A percentile compares a stretch with the other conserved stretches of the same genome.
phyloP scores from a whole-genome alignment of 2,329 filamentous ascomycete genomes.

The Fusarium nisikadoi region DNA sequence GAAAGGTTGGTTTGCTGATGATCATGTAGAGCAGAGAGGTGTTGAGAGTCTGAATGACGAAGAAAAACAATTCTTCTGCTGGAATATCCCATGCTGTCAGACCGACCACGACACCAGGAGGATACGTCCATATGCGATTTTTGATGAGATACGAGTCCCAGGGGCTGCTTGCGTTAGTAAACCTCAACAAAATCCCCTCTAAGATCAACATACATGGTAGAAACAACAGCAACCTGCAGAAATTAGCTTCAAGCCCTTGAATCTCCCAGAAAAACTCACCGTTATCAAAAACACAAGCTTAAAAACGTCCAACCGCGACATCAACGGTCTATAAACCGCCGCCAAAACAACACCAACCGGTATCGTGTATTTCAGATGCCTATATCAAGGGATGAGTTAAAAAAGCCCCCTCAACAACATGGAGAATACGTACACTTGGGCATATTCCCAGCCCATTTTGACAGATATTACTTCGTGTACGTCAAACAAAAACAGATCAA shows the following conservation, averaged over 20 bases:
- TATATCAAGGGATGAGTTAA: constrained; percentile 4
- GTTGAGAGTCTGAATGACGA: constrained; percentile 80
- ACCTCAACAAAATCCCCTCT: not conserved
- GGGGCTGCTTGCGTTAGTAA: constrained; percentile 52
- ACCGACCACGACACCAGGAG: constrained; percentile 71
- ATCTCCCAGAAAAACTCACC: not conserved
- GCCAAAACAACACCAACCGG: constrained; percentile 25
- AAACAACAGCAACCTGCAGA: constrained; percentile 61
- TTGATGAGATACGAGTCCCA: constrained; percentile 82
- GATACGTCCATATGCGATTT: constrained; percentile 76
- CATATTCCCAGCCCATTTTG: constrained; percentile 44
- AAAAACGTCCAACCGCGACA: constrained; percentile 30
- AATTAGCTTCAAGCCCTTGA: not conserved
- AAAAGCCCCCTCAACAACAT: not conserved
- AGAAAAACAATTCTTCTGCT: constrained; percentile 80
- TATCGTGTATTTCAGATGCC: constrained; percentile 41
- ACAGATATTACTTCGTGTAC: not conserved
- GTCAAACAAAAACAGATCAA: not conserved
- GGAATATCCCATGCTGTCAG: constrained; percentile 72
- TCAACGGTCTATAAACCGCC: constrained; percentile 26
- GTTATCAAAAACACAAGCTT: constrained; percentile 35
- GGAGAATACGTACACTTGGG: constrained; percentile 32
- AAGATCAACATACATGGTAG: constrained; percentile 61
- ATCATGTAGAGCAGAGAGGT: constrained; percentile 75
- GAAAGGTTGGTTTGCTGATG: constrained; percentile 71